These are phyloP conservation scores for Lactifluus volemus DNA, from an alignment of 768 basidiomycete genomes.

Conservation along the genomic window DNA sequence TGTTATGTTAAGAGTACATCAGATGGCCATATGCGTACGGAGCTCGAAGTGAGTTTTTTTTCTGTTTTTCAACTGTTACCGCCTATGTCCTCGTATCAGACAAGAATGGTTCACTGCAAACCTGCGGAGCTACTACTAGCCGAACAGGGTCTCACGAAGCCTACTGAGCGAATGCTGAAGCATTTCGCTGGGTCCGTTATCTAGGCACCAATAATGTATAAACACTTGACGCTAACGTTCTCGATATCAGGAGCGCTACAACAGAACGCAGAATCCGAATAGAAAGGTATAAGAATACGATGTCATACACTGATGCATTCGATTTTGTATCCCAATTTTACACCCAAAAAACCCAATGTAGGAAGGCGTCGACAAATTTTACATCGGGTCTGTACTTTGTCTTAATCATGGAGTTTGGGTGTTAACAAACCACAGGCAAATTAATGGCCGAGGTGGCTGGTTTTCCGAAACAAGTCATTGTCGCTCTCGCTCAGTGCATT, in stretches of 20 bases:
- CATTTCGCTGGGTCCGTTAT: constrained; percentile 55
- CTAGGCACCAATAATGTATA: background rate
- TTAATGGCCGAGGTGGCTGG: constrained; percentile 52
- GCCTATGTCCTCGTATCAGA: constrained; percentile 36
- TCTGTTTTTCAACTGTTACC: background rate
- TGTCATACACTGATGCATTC: constrained; percentile 66
- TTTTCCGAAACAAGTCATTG: constrained; percentile 60
- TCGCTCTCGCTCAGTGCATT: constrained; percentile 67
- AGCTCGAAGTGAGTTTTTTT: constrained; percentile 61
- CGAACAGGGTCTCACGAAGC: constrained; percentile 45
- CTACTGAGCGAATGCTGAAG: constrained; percentile 67
- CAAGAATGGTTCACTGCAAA: constrained; percentile 74
- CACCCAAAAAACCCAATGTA: constrained; percentile 37
- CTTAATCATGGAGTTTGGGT: background rate
- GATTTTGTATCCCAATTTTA: constrained; percentile 58
- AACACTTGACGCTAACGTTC: background rate
- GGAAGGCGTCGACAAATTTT: constrained; percentile 35
- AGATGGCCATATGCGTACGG: constrained; percentile 80
- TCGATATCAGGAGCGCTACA: constrained; percentile 19
- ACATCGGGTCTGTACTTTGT: constrained; percentile 33
- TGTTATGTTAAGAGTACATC: constrained; percentile 9
- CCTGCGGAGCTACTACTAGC: constrained; percentile 78
- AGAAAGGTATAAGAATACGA: constrained; percentile 47
- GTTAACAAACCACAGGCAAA: constrained; percentile 35
- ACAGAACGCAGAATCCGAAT: constrained; percentile 41